phyloP scores from a whole-genome alignment of 192 early-diverging fungal genomes.

The Gryganskiella cystojenkinii region DNA sequence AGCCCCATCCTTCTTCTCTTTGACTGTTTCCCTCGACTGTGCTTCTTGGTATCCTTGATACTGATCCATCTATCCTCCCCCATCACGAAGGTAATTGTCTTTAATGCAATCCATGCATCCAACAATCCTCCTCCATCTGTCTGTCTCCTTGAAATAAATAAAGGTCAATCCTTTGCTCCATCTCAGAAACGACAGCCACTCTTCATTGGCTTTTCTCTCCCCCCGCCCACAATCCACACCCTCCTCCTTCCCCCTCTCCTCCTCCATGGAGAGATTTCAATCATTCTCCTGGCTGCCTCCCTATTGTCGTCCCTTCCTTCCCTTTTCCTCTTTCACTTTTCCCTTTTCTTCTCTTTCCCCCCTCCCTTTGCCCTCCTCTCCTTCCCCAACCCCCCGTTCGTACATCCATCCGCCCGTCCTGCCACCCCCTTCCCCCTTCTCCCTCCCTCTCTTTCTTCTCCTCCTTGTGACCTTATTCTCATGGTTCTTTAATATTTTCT shows the following conservation, averaged over 20 bases:
- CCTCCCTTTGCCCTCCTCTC: background rate
- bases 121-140: too few relatives aligned
- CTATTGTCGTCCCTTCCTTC: slow-evolving; percentile 2
- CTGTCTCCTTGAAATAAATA: too few relatives aligned
- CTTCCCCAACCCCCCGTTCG: background rate
- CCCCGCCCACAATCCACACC: too few relatives aligned
- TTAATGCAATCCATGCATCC: too few relatives aligned
- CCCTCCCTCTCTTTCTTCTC: background rate
- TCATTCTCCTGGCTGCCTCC: background rate
- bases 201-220: too few relatives aligned
- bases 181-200: too few relatives aligned
- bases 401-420: background rate
- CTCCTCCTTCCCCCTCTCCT: too few relatives aligned
- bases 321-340: background rate
- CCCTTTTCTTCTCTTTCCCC: background rate
- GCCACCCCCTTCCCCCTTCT: background rate
- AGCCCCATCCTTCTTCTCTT: background rate
- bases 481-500: slow-evolving; percentile 1
- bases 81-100: too few relatives aligned
- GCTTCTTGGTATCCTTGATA: too few relatives aligned
- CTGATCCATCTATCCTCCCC: too few relatives aligned
- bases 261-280: background rate
- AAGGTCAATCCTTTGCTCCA: too few relatives aligned
- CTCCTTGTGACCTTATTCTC: background rate
- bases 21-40: too few relatives aligned